A percentile compares a stretch with the other conserved stretches of the same genome.
Evolutionary conservation across 306 rosid genomes (phyloP).

Genomic region (Sindora glabra): DNA sequence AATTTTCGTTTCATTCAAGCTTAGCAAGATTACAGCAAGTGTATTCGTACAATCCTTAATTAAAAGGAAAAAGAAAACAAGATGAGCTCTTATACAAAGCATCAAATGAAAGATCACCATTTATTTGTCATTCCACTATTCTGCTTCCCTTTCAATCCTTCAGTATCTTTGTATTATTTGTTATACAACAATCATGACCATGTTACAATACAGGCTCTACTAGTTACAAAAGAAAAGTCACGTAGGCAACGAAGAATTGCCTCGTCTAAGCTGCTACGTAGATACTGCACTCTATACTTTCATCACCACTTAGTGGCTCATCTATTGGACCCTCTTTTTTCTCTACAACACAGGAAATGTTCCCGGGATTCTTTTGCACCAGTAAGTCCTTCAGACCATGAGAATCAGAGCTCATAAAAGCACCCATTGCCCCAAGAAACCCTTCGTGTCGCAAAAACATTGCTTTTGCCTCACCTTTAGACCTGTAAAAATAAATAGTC

Average conservation of each 20-base stretch:
- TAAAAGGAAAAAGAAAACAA: too few species aligned
- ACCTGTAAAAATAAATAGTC: slow-evolving; percentile 41
- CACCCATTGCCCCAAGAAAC: slow-evolving; percentile 90
- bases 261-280: slow-evolving; percentile 39
- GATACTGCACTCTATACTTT: slow-evolving; percentile 68
- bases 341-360: slow-evolving; percentile 29
- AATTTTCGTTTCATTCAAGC: too few species aligned
- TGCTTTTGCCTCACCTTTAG: slow-evolving; percentile 92
- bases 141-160: background rate
- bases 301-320: slow-evolving; percentile 50
- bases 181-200: slow-evolving; percentile 3
- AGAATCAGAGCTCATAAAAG: slow-evolving; percentile 70
- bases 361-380: slow-evolving; percentile 33
- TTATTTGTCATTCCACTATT: background rate
- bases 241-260: slow-evolving; percentile 49
- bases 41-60: background rate
- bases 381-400: slow-evolving; percentile 48
- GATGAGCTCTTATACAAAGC: slow-evolving; percentile 1
- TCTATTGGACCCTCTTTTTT: slow-evolving; percentile 24
- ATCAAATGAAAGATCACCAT: background rate
- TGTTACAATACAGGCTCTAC: slow-evolving; percentile 10
- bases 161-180: background rate
- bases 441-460: slow-evolving; percentile 95
- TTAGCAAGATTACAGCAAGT: background rate
- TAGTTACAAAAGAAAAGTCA: slow-evolving; percentile 17